Evolutionary conservation across 1,284 basidiomycete species (phyloP).

Genomic region (Ustilago shanxiensis): DNA sequence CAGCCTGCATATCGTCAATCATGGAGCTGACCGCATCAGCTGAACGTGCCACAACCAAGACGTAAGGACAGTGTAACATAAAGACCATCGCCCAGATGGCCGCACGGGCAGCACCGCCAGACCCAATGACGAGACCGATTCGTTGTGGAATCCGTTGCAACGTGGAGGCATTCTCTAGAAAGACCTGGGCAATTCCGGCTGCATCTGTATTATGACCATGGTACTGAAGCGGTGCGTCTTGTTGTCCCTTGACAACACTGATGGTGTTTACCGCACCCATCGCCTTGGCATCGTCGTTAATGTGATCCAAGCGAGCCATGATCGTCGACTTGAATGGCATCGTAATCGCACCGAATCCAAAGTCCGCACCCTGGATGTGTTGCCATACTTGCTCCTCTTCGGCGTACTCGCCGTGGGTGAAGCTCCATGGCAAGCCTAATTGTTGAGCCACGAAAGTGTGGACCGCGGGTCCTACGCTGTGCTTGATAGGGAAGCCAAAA

Average conservation of each 20-base stretch:
- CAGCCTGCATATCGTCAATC: conserved; percentile 13
- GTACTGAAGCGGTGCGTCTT: conserved; percentile 4
- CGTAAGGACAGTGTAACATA: conserved; percentile 11
- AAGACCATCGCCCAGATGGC: conserved; percentile 14
- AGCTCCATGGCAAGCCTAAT: conserved; percentile 11
- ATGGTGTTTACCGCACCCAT: conserved; percentile 19
- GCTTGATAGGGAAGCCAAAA: conserved; percentile 17
- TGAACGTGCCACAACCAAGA: conserved; percentile 12
- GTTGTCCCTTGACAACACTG: conserved; percentile 9
- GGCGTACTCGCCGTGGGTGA: conserved; percentile 18
- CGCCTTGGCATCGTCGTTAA: conserved; percentile 9
- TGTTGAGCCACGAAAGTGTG: conserved; percentile 11
- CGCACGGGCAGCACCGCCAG: conserved; percentile 15
- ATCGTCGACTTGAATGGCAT: conserved; percentile 19
- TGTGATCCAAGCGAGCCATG: conserved; percentile 11
- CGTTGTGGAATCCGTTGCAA: conserved; percentile 8
- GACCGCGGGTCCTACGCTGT: conserved; percentile 17
- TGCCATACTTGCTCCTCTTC: conserved; percentile 13
- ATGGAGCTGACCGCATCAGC: conserved; percentile 1
- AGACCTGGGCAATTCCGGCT: conserved; percentile 17
- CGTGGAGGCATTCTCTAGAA: conserved; percentile 1
- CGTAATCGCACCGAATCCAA: conserved; percentile 13
- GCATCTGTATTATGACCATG: conserved; percentile 16
- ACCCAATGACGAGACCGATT: conserved; percentile 15
- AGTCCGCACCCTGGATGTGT: conserved; percentile 9